Evolutionary conservation across 257 asterid species (phyloP).

Genomic region (Nicotiana otophora): DNA sequence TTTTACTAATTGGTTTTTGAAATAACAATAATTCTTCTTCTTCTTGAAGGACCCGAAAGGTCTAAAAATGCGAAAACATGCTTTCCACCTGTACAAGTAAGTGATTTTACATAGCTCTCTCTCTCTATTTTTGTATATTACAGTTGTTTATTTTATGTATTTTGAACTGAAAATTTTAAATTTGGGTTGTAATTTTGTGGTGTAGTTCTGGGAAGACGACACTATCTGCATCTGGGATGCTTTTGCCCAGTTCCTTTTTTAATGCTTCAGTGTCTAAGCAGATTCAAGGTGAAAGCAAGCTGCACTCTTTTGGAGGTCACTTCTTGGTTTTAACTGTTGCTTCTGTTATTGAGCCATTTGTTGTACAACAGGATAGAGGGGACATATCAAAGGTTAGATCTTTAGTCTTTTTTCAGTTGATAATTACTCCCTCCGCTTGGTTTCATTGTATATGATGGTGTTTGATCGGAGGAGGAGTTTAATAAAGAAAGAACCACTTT

Average conservation of each 20-base stretch:
- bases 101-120: conserved; percentile 14
- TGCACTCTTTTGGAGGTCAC: conserved; percentile 24
- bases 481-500: not conserved
- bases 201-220: conserved; percentile 83
- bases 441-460: not conserved
- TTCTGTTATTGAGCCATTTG: conserved; percentile 79
- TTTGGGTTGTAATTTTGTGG: not conserved
- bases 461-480: not conserved
- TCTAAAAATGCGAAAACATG: conserved; percentile 85
- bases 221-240: conserved; percentile 89
- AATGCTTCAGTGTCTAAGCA: conserved; percentile 20
- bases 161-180: not conserved
- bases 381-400: conserved; percentile 42
- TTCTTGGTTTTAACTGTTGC: conserved; percentile 73
- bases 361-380: conserved; percentile 38
- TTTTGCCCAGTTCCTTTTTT: conserved; percentile 48
- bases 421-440: not conserved
- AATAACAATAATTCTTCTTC: not conserved
- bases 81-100: conserved; percentile 89
- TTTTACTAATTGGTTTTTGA: not conserved
- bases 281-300: conserved; percentile 14
- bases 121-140: not conserved
- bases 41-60: conserved; percentile 90
- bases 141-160: not conserved
- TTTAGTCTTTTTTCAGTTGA: not conserved